Evolutionary conservation across 495 filamentous ascomycete species (phyloP).

Genomic region (Xylaria scruposa): DNA sequence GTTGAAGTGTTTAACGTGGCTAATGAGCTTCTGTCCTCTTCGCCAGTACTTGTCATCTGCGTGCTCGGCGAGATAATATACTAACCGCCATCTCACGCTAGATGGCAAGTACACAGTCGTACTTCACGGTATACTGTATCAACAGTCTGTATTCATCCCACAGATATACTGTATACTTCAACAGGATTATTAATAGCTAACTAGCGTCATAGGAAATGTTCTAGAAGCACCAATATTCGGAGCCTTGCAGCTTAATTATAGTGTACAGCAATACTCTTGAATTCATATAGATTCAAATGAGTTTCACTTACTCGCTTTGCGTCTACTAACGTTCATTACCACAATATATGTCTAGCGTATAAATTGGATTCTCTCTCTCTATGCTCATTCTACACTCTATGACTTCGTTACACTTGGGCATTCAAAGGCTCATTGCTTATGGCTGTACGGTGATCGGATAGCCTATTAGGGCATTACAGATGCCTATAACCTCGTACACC

Average conservation of each 20-base stretch:
- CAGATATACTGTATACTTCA: slow-evolving; percentile 2
- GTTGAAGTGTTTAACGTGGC: background rate
- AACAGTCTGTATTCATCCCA: background rate
- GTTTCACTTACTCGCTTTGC: background rate
- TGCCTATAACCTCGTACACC: background rate
- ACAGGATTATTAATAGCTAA: background rate
- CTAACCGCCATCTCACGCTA: background rate
- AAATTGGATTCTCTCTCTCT: background rate
- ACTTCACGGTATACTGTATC: slow-evolving; percentile 3
- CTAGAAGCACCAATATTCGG: background rate
- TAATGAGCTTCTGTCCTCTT: background rate
- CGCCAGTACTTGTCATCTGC: background rate
- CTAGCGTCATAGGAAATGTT: background rate
- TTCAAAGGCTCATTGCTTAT: background rate
- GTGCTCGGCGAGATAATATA: background rate
- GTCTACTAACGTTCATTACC: background rate
- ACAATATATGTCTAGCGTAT: background rate
- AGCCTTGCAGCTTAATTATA: background rate
- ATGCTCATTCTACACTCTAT: background rate
- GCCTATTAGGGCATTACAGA: background rate
- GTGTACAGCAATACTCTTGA: background rate
- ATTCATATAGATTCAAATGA: too few relatives aligned
- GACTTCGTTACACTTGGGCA: background rate
- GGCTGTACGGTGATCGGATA: background rate
- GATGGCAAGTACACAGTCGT: slow-evolving; percentile 7